phyloP scores from a whole-genome alignment of 257 asterid genomes.

The Jaltomata sinuosa region DNA sequence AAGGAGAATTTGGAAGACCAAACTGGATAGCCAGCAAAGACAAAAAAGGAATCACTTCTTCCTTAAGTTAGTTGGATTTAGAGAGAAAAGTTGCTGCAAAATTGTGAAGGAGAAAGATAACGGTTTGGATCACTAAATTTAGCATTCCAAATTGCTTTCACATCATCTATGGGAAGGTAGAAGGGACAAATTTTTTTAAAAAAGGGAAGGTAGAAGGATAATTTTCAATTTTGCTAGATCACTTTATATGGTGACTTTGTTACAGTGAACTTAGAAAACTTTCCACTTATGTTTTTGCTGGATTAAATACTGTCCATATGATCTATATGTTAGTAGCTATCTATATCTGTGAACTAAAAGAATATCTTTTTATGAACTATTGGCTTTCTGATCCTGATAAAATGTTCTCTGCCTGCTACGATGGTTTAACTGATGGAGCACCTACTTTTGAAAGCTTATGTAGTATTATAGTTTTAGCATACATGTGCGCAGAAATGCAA shows the following conservation, averaged over 20 bases:
- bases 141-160: neutral
- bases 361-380: neutral
- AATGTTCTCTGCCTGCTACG: neutral
- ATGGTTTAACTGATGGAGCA: neutral
- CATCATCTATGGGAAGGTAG: neutral
- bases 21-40: neutral
- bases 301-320: neutral
- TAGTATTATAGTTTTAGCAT: neutral
- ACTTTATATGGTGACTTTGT: neutral
- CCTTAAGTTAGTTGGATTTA: neutral
- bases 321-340: neutral
- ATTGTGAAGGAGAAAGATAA: neutral
- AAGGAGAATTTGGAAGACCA: neutral
- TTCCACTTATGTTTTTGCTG: neutral
- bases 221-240: neutral
- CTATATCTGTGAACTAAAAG: neutral
- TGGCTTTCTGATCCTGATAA: neutral
- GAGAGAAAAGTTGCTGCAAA: neutral
- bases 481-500: neutral
- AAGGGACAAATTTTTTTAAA: too few species aligned
- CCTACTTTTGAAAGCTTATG: neutral
- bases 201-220: neutral
- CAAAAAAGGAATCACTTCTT: neutral
- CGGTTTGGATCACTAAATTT: neutral
- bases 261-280: neutral